Evolutionary conservation across 2,329 filamentous ascomycete genomes (phyloP).

Genomic region (Escovopsis weberi): DNA sequence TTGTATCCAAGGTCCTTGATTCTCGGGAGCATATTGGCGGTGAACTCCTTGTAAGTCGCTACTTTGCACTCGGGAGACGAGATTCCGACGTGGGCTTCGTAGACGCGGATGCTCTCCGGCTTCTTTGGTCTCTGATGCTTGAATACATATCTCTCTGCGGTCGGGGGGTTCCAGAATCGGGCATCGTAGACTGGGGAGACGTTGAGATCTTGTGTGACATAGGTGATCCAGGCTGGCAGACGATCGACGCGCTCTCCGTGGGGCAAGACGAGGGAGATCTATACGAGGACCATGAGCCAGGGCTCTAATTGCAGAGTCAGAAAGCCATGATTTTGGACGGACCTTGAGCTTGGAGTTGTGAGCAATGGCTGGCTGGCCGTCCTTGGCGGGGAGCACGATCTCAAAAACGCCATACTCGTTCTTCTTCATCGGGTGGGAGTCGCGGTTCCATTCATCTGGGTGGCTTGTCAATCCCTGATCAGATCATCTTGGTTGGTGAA

Average conservation of each 20-base stretch:
- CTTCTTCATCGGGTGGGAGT: conserved; percentile 76
- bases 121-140: conserved; percentile 72
- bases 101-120: conserved; percentile 76
- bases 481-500: neutral
- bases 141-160: conserved; percentile 63
- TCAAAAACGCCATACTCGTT: conserved; percentile 79
- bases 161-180: conserved; percentile 89
- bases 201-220: conserved; percentile 82
- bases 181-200: conserved; percentile 91
- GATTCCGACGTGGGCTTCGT: conserved; percentile 97
- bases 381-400: conserved; percentile 55
- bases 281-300: neutral
- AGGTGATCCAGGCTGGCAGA: conserved; percentile 91
- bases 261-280: conserved; percentile 76
- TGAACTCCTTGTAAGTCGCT: conserved; percentile 95
- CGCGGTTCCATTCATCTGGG: conserved; percentile 71
- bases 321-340: conserved; percentile 7
- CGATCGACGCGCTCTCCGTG: conserved; percentile 72
- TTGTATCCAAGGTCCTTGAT: conserved; percentile 91
- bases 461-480: conserved; percentile 13
- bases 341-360: conserved; percentile 98
- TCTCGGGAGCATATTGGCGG: conserved; percentile 74
- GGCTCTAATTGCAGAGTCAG: neutral
- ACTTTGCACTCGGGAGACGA: conserved; percentile 82
- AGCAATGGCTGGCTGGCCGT: conserved; percentile 65